These are phyloP conservation scores for Linaria vulgaris DNA, from an alignment of 257 asterid genomes.

Conservation along the genomic window DNA sequence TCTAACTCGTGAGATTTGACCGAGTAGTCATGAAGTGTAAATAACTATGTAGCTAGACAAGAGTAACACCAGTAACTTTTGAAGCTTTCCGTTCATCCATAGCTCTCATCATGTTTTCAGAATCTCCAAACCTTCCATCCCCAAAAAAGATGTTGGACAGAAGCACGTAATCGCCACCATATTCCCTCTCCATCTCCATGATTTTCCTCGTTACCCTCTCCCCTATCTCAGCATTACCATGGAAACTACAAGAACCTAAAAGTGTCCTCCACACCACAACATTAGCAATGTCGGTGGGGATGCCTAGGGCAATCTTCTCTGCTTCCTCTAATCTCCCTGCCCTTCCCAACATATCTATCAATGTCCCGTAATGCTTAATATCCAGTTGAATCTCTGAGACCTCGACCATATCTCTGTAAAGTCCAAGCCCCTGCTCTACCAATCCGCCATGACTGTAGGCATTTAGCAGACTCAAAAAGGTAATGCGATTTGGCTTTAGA, in stretches of 20 bases:
- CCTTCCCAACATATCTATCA: constrained; percentile 78
- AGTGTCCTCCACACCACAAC: constrained; percentile 76
- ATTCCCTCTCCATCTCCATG: constrained; percentile 56
- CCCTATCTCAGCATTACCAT: constrained; percentile 65
- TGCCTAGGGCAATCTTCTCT: constrained; percentile 50
- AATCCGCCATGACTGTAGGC: constrained; percentile 79
- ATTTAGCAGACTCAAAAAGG: constrained; percentile 57
- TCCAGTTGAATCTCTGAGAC: constrained; percentile 43
- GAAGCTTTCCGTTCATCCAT: constrained; percentile 53
- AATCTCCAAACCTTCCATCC: constrained; percentile 61
- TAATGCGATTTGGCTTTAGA: constrained; percentile 51
- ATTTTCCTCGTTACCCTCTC: constrained; percentile 52
- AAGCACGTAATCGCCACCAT: constrained; percentile 79
- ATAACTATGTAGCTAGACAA: constrained; percentile 21
- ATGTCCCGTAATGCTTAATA: constrained; percentile 62
- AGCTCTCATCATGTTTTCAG: constrained; percentile 54
- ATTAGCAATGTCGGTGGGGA: constrained; percentile 44
- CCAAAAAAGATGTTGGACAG: constrained; percentile 64
- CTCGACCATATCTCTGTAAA: constrained; percentile 53
- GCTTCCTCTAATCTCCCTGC: constrained; percentile 85
- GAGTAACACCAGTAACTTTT: constrained; percentile 54
- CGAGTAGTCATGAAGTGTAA: neutral
- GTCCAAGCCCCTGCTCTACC: constrained; percentile 62
- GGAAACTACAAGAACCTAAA: constrained; percentile 72
- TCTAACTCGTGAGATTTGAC: too few species aligned